phyloP scores from a whole-genome alignment of 1,284 basidiomycete species.

The Cryptococcus sp. region DNA sequence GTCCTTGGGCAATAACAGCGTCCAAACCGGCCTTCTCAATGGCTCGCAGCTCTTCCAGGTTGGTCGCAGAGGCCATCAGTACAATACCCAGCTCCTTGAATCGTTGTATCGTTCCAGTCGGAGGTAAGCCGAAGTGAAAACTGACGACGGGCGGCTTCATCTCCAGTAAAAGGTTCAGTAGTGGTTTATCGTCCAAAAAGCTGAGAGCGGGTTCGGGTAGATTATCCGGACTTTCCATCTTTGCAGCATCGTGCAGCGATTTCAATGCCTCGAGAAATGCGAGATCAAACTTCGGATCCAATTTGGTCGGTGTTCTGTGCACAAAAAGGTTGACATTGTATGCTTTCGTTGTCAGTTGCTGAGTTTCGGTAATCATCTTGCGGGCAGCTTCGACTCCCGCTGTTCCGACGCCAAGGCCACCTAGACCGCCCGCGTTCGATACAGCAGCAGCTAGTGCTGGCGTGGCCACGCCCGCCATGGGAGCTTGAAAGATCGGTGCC shows the following conservation, averaged over 20 bases:
- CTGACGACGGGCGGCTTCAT: conserved; percentile 27
- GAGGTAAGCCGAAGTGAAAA: conserved; percentile 42
- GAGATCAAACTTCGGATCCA: conserved; percentile 8
- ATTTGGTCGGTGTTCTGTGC: conserved; percentile 9
- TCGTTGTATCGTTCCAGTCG: conserved; percentile 6
- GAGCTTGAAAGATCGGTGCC: conserved; percentile 39
- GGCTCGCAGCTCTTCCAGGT: conserved; percentile 21
- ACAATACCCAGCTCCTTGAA: conserved; percentile 21
- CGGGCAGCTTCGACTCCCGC: conserved; percentile 16
- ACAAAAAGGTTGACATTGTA: conserved; percentile 42
- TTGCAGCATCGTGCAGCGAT: conserved; percentile 19
- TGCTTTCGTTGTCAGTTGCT: conserved; percentile 16
- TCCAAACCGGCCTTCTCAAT: conserved; percentile 29
- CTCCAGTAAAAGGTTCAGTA: conserved; percentile 29
- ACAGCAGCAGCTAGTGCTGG: conserved; percentile 37
- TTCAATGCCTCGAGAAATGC: conserved; percentile 24
- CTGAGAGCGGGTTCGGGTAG: conserved; percentile 26
- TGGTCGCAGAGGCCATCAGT: conserved; percentile 30
- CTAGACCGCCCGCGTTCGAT: conserved; percentile 38
- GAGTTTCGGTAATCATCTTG: conserved; percentile 22
- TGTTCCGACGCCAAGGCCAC: conserved; percentile 36
- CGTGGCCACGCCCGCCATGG: conserved; percentile 41
- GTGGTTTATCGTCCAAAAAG: conserved; percentile 25
- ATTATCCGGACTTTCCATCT: conserved; percentile 13
- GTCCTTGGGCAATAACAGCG: conserved; percentile 35